Conservation (phyloP, 176 grass and related monocot species). For the Themeda triandra region DNA sequence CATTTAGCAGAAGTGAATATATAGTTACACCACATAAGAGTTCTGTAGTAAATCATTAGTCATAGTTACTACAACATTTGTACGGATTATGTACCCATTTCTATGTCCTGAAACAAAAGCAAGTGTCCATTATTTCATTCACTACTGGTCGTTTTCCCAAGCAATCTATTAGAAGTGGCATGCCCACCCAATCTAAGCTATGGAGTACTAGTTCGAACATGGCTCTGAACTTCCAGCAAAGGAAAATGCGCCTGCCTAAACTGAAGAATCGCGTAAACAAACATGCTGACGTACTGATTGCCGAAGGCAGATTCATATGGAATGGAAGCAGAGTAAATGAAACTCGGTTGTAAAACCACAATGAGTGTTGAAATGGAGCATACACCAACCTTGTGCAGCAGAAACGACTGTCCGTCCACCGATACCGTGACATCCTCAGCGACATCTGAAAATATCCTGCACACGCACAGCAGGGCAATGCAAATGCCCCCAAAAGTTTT, state of each 20-base stretch:
- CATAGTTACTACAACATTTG: neutral
- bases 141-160: neutral
- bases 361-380: neutral
- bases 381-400: conserved; percentile 76
- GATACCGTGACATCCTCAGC: conserved; percentile 75
- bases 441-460: conserved; percentile 98
- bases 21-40: neutral
- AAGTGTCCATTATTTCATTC: neutral
- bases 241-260: neutral
- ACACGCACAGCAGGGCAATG: neutral
- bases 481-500: neutral
- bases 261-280: neutral
- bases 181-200: neutral
- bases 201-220: neutral
- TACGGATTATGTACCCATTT: neutral
- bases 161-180: neutral
- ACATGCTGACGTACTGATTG: neutral
- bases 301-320: neutral
- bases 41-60: neutral
- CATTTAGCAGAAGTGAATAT: too few relatives aligned
- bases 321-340: neutral
- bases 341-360: neutral
- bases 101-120: neutral
- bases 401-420: conserved; percentile 75
- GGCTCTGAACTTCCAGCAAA: neutral